Evolutionary conservation across 192 early-diverging fungal species (phyloP), one percentile per base, ranked within the genome.

Genomic region (Coemansia sp.): DNA sequence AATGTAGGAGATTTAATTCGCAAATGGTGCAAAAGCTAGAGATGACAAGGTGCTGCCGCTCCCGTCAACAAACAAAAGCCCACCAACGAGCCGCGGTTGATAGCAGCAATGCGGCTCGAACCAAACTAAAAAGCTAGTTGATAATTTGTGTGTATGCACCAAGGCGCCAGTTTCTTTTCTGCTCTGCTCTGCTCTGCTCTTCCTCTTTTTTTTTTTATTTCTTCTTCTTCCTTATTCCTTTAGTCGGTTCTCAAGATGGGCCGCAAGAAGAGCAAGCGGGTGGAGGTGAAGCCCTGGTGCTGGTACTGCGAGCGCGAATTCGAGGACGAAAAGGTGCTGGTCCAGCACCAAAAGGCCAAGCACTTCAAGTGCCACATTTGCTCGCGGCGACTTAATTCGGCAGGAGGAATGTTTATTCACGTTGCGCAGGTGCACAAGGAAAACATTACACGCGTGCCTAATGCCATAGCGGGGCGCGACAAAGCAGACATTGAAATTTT

Each of bases 231-330:
- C n/a, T n/a, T 59, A 59, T 53, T 36, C 27, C 56, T 22, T 40
- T 47, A 38, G 11, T 59, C 58, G 59, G 22, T 38, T 60, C 19
- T 37, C 24, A 20, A 24, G 47, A 82, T 82, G 79, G 74, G 65
- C 37, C 63, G 58, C 41, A 82, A 76, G 45, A 91, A 91, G 79
- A 91, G 86, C 68, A 93, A 89, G 73, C 89, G 88, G 70, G 83
- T 85, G 35, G 86, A 88, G 62, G 58, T 76, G 32, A 73, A 88
- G 40, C 92, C 92, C 17, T 93, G 92, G 92, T 93, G 92, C 76
- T 93, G 92, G 96, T 97, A 98, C 77, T 98, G 96, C 76, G 94
- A 97, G 59, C 86, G 93, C 58, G 93, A 95, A 62, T 98, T 98
- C 74, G 94, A 96, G 59, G 94, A 96, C 76, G 95, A 97, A 62